Conservation (phyloP, 805 yeast genomes). For the Metschnikowia kunwiensis region DNA sequence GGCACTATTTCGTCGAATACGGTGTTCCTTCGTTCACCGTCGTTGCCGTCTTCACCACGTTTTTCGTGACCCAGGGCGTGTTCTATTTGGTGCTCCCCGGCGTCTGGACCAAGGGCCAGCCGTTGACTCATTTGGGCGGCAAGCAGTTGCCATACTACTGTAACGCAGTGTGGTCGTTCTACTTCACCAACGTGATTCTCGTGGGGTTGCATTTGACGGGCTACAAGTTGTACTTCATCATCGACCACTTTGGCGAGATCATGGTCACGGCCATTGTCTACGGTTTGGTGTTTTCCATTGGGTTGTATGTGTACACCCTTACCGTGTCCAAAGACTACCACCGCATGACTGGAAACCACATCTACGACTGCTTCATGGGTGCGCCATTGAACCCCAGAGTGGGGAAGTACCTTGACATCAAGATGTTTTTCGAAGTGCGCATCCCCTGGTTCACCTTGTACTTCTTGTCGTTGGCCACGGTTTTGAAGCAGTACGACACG, state of each 20-base stretch:
- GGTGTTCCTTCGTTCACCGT: constrained; percentile 61
- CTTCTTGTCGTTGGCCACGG: constrained; percentile 71
- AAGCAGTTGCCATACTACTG: constrained; percentile 88
- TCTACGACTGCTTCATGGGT: constrained; percentile 95
- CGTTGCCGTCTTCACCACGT: constrained; percentile 69
- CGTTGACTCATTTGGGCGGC: constrained; percentile 74
- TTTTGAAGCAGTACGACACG: constrained; percentile 72
- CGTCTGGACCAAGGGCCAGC: constrained; percentile 92
- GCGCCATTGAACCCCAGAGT: constrained; percentile 95
- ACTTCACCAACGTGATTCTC: constrained; percentile 58
- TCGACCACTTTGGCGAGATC: constrained; percentile 84
- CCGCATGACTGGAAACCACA: constrained; percentile 84
- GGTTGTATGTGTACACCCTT: constrained; percentile 67
- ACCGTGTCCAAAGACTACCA: constrained; percentile 71
- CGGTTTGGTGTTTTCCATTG: constrained; percentile 69
- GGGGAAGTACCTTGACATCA: constrained; percentile 81
- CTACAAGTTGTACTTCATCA: constrained; percentile 68
- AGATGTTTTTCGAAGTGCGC: constrained; percentile 97
- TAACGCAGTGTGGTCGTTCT: constrained; percentile 85
- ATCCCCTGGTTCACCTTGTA: constrained; percentile 93
- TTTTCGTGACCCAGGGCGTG: constrained; percentile 62
- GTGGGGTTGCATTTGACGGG: constrained; percentile 69
- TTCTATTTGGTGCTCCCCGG: constrained; percentile 89
- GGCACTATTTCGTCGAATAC: constrained; percentile 43
- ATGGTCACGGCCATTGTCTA: constrained; percentile 87